phyloP scores from a whole-genome alignment of 2,329 filamentous ascomycete species.

The Metarhizium robertsii region DNA sequence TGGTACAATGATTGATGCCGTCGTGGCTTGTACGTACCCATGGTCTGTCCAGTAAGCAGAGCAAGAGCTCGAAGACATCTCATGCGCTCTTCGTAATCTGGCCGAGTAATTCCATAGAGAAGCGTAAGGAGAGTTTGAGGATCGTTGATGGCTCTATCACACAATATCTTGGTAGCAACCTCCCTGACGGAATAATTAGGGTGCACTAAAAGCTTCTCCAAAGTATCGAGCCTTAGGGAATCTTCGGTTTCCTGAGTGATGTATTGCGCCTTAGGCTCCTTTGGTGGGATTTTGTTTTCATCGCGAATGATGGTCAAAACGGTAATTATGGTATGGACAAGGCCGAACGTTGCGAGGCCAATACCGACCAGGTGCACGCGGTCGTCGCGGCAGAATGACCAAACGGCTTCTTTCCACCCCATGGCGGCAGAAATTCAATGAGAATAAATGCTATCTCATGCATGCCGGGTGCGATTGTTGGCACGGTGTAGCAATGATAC shows the following conservation, averaged over 20 bases:
- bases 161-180: conserved; percentile 52
- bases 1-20: conserved; percentile 1
- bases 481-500: neutral
- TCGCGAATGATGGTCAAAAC: conserved; percentile 52
- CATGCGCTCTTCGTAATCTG: conserved; percentile 51
- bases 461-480: neutral
- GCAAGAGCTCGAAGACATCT: conserved; percentile 46
- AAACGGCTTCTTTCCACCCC: conserved; percentile 24
- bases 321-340: conserved; percentile 47
- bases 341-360: conserved; percentile 47
- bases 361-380: conserved; percentile 43
- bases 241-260: conserved; percentile 71
- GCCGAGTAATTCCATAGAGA: conserved; percentile 47
- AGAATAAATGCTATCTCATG: neutral
- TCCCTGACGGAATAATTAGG: conserved; percentile 66
- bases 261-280: conserved; percentile 59
- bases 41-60: conserved; percentile 38
- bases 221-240: conserved; percentile 54
- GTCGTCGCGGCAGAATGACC: conserved; percentile 35
- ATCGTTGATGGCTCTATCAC: conserved; percentile 51
- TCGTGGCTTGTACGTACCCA: conserved; percentile 13
- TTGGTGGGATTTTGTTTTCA: conserved; percentile 56
- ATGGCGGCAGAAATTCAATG: conserved; percentile 18
- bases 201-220: conserved; percentile 58
- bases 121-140: conserved; percentile 37